Percentiles rank a stretch among this genome's conserved stretches.
phyloP scores from a whole-genome alignment of 2,329 filamentous ascomycete genomes.

The Penicillium sp. region DNA sequence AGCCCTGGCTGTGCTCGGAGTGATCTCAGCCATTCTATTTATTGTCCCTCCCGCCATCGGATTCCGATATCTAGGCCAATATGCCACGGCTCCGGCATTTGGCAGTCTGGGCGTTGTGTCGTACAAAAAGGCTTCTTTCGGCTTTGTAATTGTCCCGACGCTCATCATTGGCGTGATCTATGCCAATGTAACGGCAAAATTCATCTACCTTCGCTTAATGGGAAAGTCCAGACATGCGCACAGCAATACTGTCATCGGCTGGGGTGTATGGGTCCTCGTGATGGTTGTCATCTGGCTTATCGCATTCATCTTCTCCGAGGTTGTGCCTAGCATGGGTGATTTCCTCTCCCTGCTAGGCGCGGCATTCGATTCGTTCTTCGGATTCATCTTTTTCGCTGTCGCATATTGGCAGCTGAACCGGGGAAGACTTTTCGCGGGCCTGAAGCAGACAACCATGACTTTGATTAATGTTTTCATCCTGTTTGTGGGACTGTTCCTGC shows the following conservation, averaged over 20 bases:
- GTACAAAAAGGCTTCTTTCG: slow-evolving; percentile 53
- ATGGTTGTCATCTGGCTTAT: slow-evolving; percentile 48
- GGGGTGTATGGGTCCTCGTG: slow-evolving; percentile 46
- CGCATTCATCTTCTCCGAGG: slow-evolving; percentile 51
- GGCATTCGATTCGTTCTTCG: slow-evolving; percentile 53
- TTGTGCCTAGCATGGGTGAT: slow-evolving; percentile 53
- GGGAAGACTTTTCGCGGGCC: slow-evolving; percentile 40
- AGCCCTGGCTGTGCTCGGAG: slow-evolving; percentile 48
- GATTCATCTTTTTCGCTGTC: slow-evolving; percentile 54
- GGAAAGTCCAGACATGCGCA: slow-evolving; percentile 48
- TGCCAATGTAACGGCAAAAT: slow-evolving; percentile 51
- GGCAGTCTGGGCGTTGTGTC: slow-evolving; percentile 45
- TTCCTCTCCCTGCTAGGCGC: slow-evolving; percentile 52
- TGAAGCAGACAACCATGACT: slow-evolving; percentile 43
- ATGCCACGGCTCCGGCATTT: slow-evolving; percentile 53
- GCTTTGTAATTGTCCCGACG: slow-evolving; percentile 54
- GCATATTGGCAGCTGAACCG: slow-evolving; percentile 51
- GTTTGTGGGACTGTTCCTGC: slow-evolving; percentile 49
- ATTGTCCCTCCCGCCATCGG: slow-evolving; percentile 52
- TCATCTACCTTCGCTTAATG: slow-evolving; percentile 48
- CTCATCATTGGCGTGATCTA: slow-evolving; percentile 54
- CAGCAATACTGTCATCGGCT: slow-evolving; percentile 50
- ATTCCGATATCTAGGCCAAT: slow-evolving; percentile 52
- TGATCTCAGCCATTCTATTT: slow-evolving; percentile 50
- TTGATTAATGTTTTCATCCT: slow-evolving; percentile 50